Conservation (phyloP, 2,329 filamentous ascomycete species). For the Pseudocercospora macadamiae region DNA sequence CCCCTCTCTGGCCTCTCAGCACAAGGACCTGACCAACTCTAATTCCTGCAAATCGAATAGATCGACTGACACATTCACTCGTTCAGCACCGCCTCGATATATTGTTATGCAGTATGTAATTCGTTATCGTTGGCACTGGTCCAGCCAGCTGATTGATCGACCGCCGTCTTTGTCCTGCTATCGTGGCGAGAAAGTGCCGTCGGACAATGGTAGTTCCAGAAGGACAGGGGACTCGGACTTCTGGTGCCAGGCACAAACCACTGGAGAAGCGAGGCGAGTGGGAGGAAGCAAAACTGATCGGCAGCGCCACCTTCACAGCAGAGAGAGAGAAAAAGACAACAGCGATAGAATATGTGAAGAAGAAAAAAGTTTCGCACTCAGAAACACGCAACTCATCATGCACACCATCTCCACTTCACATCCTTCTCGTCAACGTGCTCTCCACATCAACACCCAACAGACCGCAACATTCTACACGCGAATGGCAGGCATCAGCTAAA, state of each 20-base stretch:
- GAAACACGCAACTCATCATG: background rate
- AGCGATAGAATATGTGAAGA: background rate
- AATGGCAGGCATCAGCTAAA: background rate
- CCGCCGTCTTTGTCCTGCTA: background rate
- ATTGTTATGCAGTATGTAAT: too few species aligned
- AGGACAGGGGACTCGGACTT: background rate
- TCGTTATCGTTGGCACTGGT: too few species aligned
- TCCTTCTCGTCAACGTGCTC: too few species aligned
- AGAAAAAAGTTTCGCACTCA: too few species aligned
- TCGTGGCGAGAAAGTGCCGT: background rate
- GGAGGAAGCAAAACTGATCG: background rate
- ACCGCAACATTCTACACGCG: background rate
- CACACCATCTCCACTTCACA: background rate
- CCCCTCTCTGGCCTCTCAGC: background rate
- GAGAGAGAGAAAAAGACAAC: too few species aligned
- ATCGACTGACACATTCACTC: too few species aligned
- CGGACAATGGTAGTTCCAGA: background rate
- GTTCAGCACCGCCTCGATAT: background rate
- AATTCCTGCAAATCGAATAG: background rate
- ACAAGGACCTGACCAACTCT: background rate
- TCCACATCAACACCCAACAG: background rate
- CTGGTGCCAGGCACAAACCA: constrained; percentile 1
- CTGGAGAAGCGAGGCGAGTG: constrained; percentile 3
- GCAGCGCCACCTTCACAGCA: too few species aligned
- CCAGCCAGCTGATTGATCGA: background rate